A percentile compares a stretch with the other conserved stretches of the same genome.
Conservation (phyloP, 1,284 basidiomycete genomes). For the Cerrena zonata region DNA sequence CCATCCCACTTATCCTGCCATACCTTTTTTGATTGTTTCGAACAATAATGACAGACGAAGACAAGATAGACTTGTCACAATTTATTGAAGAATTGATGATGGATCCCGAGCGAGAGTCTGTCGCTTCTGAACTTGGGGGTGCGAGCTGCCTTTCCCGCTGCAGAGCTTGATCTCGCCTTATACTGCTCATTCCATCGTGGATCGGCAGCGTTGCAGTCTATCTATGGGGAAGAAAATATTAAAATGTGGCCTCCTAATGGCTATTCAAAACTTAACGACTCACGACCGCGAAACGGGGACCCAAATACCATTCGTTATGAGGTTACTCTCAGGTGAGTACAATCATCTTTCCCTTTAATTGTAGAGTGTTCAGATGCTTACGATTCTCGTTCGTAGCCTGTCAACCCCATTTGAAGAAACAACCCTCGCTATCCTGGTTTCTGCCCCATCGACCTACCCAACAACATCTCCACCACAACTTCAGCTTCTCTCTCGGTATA, state of each 20-base stretch:
- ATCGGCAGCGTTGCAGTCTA: conserved; percentile 66
- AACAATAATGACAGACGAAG: neutral
- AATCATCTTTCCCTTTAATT: neutral
- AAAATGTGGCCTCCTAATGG: conserved; percentile 40
- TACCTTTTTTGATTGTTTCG: neutral
- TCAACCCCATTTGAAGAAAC: conserved; percentile 30
- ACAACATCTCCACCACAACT: conserved; percentile 68
- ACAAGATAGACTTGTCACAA: conserved; percentile 27
- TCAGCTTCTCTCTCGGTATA: conserved; percentile 80
- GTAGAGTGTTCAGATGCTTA: neutral
- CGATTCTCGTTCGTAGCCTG: conserved; percentile 3
- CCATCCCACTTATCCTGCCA: neutral
- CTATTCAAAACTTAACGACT: neutral
- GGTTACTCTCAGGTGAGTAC: conserved; percentile 43
- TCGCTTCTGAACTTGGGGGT: conserved; percentile 69
- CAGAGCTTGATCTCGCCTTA: conserved; percentile 19
- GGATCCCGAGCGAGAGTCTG: conserved; percentile 46
- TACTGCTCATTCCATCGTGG: conserved; percentile 12
- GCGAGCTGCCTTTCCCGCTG: conserved; percentile 24
- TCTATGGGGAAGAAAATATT: conserved; percentile 71
- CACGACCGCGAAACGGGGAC: conserved; percentile 10
- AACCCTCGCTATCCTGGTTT: conserved; percentile 63
- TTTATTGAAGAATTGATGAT: conserved; percentile 43
- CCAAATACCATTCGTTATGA: conserved; percentile 60
- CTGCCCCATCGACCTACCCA: conserved; percentile 71